These are phyloP conservation scores for Phanerodontia chrysosporium DNA, from an alignment of 768 basidiomycete species.

Conservation along the genomic window DNA sequence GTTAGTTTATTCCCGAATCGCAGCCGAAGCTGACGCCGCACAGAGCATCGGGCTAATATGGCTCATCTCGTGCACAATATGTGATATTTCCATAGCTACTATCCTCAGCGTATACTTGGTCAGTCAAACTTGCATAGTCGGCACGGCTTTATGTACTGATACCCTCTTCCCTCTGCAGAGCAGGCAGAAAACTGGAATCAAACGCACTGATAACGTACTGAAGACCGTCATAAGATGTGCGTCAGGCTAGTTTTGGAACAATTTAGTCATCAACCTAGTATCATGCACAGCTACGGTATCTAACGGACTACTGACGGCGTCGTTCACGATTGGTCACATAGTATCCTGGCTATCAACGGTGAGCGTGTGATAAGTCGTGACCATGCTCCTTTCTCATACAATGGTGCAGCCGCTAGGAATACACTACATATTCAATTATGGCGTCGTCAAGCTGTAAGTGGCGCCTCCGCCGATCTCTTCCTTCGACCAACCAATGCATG, in stretches of 20 bases:
- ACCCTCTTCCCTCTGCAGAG: neutral
- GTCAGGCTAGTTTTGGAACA: neutral
- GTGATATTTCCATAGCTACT: slow-evolving; percentile 7
- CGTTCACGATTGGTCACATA: neutral
- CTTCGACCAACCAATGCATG: neutral
- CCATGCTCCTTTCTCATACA: neutral
- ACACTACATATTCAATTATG: slow-evolving; percentile 1
- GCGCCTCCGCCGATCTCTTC: neutral
- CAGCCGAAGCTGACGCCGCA: neutral
- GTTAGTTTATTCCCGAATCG: neutral
- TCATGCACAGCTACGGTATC: neutral
- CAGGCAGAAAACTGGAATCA: slow-evolving; percentile 8
- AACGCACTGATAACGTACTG: slow-evolving; percentile 10
- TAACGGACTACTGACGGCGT: neutral
- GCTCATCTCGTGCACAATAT: slow-evolving; percentile 11
- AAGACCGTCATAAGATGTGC: slow-evolving; percentile 15
- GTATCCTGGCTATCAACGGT: neutral
- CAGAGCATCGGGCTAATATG: slow-evolving; percentile 7
- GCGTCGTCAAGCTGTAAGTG: neutral
- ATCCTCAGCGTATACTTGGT: slow-evolving; percentile 8
- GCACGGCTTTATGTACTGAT: neutral
- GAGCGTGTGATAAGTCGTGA: neutral
- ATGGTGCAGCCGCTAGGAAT: neutral
- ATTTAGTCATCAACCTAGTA: neutral
- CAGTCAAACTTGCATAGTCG: neutral